Conservation (phyloP, 768 basidiomycete species). For the Mycena crocata region DNA sequence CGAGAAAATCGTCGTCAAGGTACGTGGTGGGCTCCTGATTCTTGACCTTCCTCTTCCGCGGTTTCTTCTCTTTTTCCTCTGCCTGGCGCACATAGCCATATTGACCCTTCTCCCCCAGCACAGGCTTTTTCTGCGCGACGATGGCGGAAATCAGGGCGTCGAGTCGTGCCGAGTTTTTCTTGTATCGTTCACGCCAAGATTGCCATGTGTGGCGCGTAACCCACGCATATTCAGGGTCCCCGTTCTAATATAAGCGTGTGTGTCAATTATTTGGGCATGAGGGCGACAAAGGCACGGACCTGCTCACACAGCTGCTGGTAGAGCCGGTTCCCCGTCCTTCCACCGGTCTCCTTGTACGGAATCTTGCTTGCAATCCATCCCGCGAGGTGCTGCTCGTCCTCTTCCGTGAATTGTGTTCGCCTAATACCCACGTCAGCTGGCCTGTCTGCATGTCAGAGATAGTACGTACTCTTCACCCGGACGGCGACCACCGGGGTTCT, state of each 20-base stretch:
- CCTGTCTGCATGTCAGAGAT: constrained; percentile 8
- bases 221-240: constrained; percentile 82
- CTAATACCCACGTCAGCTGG: constrained; percentile 47
- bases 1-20: constrained; percentile 38
- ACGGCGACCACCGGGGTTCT: constrained; percentile 85
- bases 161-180: constrained; percentile 80
- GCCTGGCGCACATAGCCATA: constrained; percentile 84
- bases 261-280: constrained; percentile 3
- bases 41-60: constrained; percentile 60
- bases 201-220: constrained; percentile 89
- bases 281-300: constrained; percentile 51
- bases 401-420: constrained; percentile 80
- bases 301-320: constrained; percentile 86
- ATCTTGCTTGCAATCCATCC: constrained; percentile 87
- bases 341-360: constrained; percentile 85
- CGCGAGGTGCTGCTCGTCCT: constrained; percentile 81
- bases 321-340: constrained; percentile 83
- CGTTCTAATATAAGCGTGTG: constrained; percentile 51
- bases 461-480: constrained; percentile 81
- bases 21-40: constrained; percentile 38
- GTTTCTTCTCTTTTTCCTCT: constrained; percentile 75
- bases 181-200: constrained; percentile 91
- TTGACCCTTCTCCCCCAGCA: constrained; percentile 81
- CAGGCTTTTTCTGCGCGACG: constrained; percentile 77
- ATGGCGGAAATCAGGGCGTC: constrained; percentile 73